Evolutionary conservation across 306 rosid species (phyloP).

Genomic region (Castanea mollissima): DNA sequence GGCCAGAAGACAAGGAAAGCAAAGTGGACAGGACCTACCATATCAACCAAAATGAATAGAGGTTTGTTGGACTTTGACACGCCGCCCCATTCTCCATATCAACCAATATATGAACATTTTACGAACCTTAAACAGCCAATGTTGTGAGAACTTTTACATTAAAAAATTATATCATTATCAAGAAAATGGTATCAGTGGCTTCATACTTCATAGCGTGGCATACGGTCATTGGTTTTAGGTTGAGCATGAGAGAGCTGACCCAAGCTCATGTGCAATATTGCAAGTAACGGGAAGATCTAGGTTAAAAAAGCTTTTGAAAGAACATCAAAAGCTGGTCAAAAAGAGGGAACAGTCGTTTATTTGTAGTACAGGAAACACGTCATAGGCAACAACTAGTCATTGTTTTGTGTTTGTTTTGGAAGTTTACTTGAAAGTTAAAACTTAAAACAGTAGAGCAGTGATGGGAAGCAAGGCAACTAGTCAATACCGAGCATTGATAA

Average conservation of each 20-base stretch:
- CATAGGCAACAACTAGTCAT: too few species aligned
- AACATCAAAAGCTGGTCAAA: too few species aligned
- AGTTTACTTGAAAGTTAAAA: too few species aligned
- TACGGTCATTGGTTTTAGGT: neutral
- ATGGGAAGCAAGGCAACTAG: too few species aligned
- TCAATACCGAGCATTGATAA: too few species aligned
- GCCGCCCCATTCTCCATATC: neutral
- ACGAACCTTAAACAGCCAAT: too few species aligned
- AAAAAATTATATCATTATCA: neutral
- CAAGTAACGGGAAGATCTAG: too few species aligned
- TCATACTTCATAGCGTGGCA: neutral
- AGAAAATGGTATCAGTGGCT: neutral
- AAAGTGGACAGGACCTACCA: neutral
- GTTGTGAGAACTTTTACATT: neutral
- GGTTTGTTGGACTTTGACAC: neutral
- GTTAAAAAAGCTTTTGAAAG: too few species aligned
- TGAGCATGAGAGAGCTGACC: neutral
- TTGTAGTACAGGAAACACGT: too few species aligned
- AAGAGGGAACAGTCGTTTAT: too few species aligned
- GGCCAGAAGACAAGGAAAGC: neutral
- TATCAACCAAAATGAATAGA: neutral
- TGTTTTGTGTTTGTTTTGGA: too few species aligned
- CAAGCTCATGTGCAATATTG: neutral
- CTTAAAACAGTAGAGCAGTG: too few species aligned
- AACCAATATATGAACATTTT: neutral